Conservation (phyloP, 306 rosid species). For the Pterocarpus macrocarpus region DNA sequence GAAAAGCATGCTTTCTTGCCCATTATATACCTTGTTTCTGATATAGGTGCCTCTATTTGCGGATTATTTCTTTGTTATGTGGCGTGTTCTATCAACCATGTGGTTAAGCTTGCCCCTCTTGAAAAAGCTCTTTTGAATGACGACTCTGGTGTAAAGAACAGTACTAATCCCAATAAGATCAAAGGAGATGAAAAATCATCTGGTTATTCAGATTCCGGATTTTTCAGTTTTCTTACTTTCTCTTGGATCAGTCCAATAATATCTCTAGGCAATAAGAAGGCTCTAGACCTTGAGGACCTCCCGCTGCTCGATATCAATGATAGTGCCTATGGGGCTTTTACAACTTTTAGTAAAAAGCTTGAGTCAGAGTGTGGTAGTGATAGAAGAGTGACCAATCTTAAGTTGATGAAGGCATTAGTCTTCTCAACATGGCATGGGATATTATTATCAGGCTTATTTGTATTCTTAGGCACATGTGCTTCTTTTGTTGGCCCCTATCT, state of each 20-base stretch:
- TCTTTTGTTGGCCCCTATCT: conserved; percentile 88
- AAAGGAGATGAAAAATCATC: conserved; percentile 52
- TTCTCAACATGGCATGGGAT: conserved; percentile 68
- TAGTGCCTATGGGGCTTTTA: conserved; percentile 61
- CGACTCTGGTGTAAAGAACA: conserved; percentile 35
- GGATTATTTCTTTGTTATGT: conserved; percentile 61
- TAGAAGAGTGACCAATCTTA: conserved; percentile 59
- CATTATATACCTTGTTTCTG: conserved; percentile 57
- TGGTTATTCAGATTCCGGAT: conserved; percentile 69
- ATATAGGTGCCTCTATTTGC: conserved; percentile 49
- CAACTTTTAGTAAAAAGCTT: conserved; percentile 58
- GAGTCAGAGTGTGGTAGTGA: conserved; percentile 58
- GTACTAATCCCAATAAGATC: conserved; percentile 44
- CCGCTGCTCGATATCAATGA: conserved; percentile 69
- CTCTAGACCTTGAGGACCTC: conserved; percentile 79
- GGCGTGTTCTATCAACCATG: conserved; percentile 50
- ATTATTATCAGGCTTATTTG: conserved; percentile 57
- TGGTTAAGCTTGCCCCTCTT: conserved; percentile 53
- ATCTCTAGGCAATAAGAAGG: conserved; percentile 67
- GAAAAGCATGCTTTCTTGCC: conserved; percentile 48
- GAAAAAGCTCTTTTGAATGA: conserved; percentile 79
- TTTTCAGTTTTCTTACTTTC: conserved; percentile 74
- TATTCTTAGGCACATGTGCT: conserved; percentile 54
- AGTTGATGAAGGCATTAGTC: conserved; percentile 63
- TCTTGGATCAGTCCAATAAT: conserved; percentile 81